Evolutionary conservation across 345 rosid genomes (phyloP), one percentile per base, ranked within the genome.

Genomic region (Pistacia atlantica): DNA sequence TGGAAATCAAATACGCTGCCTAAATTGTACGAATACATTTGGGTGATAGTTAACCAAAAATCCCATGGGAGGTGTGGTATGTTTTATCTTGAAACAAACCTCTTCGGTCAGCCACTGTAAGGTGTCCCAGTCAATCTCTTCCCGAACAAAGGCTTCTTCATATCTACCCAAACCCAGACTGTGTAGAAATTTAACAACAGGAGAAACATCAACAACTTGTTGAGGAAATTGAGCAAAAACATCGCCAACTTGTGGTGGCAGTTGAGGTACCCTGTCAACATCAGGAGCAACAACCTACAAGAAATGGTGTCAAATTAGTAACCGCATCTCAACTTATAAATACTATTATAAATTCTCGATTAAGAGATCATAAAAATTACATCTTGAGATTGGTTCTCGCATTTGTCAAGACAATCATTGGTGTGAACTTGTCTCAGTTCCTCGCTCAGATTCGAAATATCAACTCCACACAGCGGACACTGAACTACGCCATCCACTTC

Each of bases 51-150:
- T 3, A 38, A 17, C 14, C 35, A 11, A 2, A 31, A 31, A 31
- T 31, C 33, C 33, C 33, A 31, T 31, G 33, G 33, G 33, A 31
- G 33, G 33, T 31, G 33, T 63, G 20, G 12, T 71, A 33, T 20
- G 65, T 57, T 57, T 72, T 16, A 57, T 8, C 55, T 20, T 48
- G 16, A 60, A 73, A 71, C 80, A 63, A 79, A 95, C 98, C 97
- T 93, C 98, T 82, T 91, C 98, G 1, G 94, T 88, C 76, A 95
- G 81, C 87, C 98, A 88, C 65, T 80, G 85, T 70, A 95, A 84
- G 18, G 92, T 86, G 75, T 95, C 94, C 98, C 97, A 93, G 65
- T 93, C 97, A 46, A 95, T 89, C 86, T 95, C 98, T 87, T 95
- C 98, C 17, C 86, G 84, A 8, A 83, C 79, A 83, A 95, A 95